Base-by-base conservation (phyloP, 1,284 basidiomycete genomes). In the Taiwanofungus camphoratus region DNA sequence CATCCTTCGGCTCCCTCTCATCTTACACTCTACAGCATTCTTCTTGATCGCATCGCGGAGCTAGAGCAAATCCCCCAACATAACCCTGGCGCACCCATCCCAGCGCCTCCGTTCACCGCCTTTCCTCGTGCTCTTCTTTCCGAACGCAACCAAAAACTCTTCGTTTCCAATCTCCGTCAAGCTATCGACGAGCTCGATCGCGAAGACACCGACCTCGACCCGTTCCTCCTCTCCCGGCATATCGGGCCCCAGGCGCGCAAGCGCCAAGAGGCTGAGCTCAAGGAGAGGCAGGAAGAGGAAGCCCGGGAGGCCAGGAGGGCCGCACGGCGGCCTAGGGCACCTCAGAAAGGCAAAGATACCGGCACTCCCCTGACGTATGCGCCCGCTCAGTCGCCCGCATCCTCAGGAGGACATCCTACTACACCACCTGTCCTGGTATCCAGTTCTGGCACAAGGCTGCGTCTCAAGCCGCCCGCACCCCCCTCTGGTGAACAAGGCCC, bases 41-140 rank as follows among this genome's bases (percentile, higher is more conserved):
- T 80, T 27, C 64, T 79, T 6, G 75, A 79, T 51, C 74, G 79
- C 29, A 76, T 81, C 51, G 64, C 68, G 49, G 79, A 80, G 49
- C 69, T 82, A 24, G 77, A 82, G 59, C 57, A 60, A n/a, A 52
- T 53, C 38, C 50, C 59, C 35, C 45, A 52, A 3, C 60, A 24
- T 49, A 54, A 45, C 37, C 54, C 54, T 21, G 52, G 44, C 36
- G 49, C 40, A 34, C 45, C 39, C 46, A 48, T 52, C 31, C 49
- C 40, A 19, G 52, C 37, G n/a, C 55, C 57, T 6, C 57, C 61
- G 36, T 41, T 67, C 66, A 54, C 69, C 42, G 72, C 74, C 30
- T 73, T 70, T 39, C 74, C 74, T 15, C 73, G 70, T 41, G 64
- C 68, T 22, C 65, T 76, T 32, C 57, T 70, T 44, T 66, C 67